Evolutionary conservation across 148 eudicot genomes (phyloP), one percentile per base, ranked within the genome.

Genomic region (Polygonum maritimum): DNA sequence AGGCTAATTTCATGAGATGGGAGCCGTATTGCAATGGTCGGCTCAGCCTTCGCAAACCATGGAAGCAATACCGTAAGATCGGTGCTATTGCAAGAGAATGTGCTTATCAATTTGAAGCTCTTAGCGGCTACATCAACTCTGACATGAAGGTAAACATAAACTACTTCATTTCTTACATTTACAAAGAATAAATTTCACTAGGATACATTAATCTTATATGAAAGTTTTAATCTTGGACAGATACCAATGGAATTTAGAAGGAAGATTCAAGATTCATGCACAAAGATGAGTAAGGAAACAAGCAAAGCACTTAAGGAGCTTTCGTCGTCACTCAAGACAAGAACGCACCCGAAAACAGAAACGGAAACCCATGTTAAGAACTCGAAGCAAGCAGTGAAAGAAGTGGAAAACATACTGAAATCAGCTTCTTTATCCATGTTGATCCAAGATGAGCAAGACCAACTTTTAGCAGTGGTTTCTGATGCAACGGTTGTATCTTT

Each of bases 231-330:
- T 7, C 31, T 38, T 44, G 22, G 22, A 73, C 80, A 92, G 94
- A 84, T 65, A 77, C 67, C 87, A 39, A 3, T 72, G 36, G 87
- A 88, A 71, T 75, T 89, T 38, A 75, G 81, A 48, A 80, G 48
- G 62, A 83, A 48, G 79, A 81, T 92, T 15, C 78, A 80, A 77
- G 82, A 80, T 36, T 74, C 89, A 38, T 89, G 89, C 85, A 79
- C 45, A 3, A 84, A 57, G 48, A 83, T 89, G 82, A 84, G 88
- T 82, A 31, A 54, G 14, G 88, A 89, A 81, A 79, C 89, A 4
- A 87, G 88, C 65, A 87, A 87, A 69, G 85, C 89, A 5, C 63
- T 92, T 36, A 82, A 71, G 63, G 88, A 75, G 67, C 57, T 89
- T 45, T 80, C 94, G 19, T 67, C 78, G 21, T 73, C 94, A 1